Percentiles rank a stretch among this genome's conserved stretches.
Conservation (phyloP, 345 rosid species). For the Carallia pectinifolia region DNA sequence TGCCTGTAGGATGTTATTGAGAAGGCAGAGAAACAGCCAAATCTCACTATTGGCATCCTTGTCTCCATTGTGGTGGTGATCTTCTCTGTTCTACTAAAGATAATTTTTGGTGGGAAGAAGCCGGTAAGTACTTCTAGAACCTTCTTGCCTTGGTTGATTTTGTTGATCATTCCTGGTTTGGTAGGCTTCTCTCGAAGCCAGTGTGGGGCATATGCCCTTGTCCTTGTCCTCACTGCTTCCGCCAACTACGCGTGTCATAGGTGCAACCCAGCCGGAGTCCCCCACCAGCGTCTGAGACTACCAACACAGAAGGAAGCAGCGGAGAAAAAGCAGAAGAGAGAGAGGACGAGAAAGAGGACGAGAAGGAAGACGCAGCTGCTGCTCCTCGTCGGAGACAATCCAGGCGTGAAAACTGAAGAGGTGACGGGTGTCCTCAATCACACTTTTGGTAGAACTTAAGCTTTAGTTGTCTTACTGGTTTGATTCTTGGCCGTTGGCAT, state of each 20-base stretch:
- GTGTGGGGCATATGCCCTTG: not conserved
- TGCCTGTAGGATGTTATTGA: constrained; percentile 57
- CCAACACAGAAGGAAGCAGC: constrained; percentile 39
- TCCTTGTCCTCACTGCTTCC: not conserved
- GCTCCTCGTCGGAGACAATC: constrained; percentile 49
- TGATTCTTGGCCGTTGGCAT: constrained; percentile 27
- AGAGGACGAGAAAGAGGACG: no score
- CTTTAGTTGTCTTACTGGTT: constrained; percentile 26
- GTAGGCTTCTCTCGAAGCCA: not conserved
- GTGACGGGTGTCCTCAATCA: not conserved
- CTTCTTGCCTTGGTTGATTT: not conserved
- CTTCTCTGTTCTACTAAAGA: constrained; percentile 42
- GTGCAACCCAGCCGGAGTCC: constrained; percentile 10
- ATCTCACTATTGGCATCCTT: constrained; percentile 55
- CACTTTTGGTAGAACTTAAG: constrained; percentile 30
- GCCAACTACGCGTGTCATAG: not conserved
- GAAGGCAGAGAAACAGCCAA: constrained; percentile 74
- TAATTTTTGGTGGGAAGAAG: constrained; percentile 83
- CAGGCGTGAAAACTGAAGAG: constrained; percentile 50
- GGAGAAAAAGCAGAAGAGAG: constrained; percentile 44
- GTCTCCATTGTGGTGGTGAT: constrained; percentile 50
- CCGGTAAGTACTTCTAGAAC: constrained; percentile 21
- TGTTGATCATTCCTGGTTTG: not conserved
- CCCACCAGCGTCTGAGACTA: constrained; percentile 44
- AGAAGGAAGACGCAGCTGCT: constrained; percentile 30